phyloP scores from a whole-genome alignment of 257 asterid genomes.

The Verbascum thapsus region DNA sequence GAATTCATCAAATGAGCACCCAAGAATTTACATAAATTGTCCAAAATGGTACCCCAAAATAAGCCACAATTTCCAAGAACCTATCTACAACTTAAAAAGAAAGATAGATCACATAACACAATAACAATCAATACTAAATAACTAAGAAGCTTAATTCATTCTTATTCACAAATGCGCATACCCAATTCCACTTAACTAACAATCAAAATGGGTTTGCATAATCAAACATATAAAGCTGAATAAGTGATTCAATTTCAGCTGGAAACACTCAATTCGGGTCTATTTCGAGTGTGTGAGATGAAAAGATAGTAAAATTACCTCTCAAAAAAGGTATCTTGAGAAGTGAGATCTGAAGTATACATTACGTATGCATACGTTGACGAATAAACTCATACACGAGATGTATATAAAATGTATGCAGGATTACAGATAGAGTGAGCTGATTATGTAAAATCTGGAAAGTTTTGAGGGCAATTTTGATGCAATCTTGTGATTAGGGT shows the following conservation, averaged over 20 bases:
- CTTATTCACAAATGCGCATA: constrained; percentile 26
- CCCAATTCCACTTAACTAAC: constrained; percentile 15
- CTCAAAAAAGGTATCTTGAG: neutral
- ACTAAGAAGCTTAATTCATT: too few species aligned
- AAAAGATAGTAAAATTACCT: constrained; percentile 28
- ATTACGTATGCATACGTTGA: constrained; percentile 18
- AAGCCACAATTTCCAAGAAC: constrained; percentile 22
- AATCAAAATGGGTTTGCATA: constrained; percentile 22
- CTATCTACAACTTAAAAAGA: constrained; percentile 30
- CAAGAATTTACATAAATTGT: constrained; percentile 19
- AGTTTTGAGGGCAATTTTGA: constrained; percentile 40
- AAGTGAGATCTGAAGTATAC: constrained; percentile 37
- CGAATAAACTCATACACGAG: neutral
- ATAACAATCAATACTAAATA: constrained; percentile 4
- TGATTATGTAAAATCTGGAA: constrained; percentile 34
- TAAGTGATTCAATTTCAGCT: constrained; percentile 24
- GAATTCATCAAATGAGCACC: constrained; percentile 14
- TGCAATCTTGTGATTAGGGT: neutral
- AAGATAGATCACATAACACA: too few species aligned
- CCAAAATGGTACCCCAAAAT: too few species aligned
- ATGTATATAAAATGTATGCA: neutral
- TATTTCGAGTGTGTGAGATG: neutral
- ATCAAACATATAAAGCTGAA: constrained; percentile 19
- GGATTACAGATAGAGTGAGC: constrained; percentile 29
- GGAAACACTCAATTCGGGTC: constrained; percentile 21